phyloP scores from a whole-genome alignment of 225 moss, liverwort and hornwort species.

The Rhytidiadelphus loreus region DNA sequence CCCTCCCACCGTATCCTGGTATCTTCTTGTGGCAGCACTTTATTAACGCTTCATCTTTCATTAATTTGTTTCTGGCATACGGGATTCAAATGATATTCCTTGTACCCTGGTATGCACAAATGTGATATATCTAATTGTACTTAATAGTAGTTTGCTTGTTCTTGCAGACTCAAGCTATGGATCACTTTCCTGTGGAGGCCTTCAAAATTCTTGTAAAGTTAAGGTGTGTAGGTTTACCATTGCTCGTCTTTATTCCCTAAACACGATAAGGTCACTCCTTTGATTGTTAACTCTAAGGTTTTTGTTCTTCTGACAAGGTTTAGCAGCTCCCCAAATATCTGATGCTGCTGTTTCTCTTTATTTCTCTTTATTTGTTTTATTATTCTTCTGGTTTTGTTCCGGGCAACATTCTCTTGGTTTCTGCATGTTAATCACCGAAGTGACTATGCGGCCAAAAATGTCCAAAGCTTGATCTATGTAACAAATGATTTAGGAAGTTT shows the following conservation, averaged over 20 bases:
- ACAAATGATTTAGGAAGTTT: neutral
- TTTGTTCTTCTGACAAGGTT: neutral
- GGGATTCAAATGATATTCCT: neutral
- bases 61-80: neutral
- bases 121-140: neutral
- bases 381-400: neutral
- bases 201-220: constrained; percentile 65
- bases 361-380: neutral
- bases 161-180: constrained; percentile 73
- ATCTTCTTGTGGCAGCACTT: neutral
- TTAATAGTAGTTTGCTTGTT: neutral
- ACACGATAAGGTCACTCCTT: neutral
- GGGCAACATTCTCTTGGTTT: neutral
- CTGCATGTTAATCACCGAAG: neutral
- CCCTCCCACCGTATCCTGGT: neutral
- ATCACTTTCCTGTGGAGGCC: constrained; percentile 48
- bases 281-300: neutral
- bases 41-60: neutral
- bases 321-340: neutral
- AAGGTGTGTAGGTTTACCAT: constrained; percentile 31
- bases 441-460: neutral
- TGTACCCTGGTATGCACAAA: neutral
- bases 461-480: neutral
- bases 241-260: neutral
- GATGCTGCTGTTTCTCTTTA: neutral